Evolutionary conservation across 805 yeast species (phyloP), one percentile per base, ranked within the genome.

Genomic region (Lipomyces yamadae): DNA sequence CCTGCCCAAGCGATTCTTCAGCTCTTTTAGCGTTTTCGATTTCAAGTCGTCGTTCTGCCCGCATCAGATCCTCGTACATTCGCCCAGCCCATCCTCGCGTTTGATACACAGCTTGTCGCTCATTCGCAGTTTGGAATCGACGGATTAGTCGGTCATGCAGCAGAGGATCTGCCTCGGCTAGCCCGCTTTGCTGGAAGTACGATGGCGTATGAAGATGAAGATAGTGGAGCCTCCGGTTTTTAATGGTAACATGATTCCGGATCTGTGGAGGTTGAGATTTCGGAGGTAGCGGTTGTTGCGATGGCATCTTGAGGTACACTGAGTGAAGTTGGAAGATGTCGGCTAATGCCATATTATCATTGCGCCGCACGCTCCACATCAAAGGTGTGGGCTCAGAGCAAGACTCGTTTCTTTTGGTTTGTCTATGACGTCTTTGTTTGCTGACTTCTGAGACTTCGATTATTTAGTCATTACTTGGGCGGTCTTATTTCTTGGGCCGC

Each of bases 41-140:
- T 11, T 61, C 62, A 13, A 63, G 55, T 18, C 62, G 56, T 37
- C 29, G 13, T 56, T 67, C 70, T n/a, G 70, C 70, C 10, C 68
- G 58, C 66, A 61, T 59, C 45, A 67, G 39, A 54, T 67, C 70
- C 58, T 67, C 68, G 24, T 61, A 67, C 61, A 67, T 61, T n/a
- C 66, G 60, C 3, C 62, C 70, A 11, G 66, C 70, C 70, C 70
- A 67, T 32, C 70, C 70, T 4, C 45, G 33, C 37, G 34, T 55
- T 18, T 60, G 61, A 7, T 30, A 48, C 42, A 54, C 70, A n/a
- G 48, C 52, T 45, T 66, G 58, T 1, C 70, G 64, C 59, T 68
- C 70, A 13, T 62, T 58, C 5, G 65, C 52, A 2, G 64, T 39
- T 50, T 57, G 62, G 50, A 61, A 66, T 29, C 48, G 70, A 32